Evolutionary conservation across 768 basidiomycete genomes (phyloP).

Genomic region (Hemileccinum impolitum): DNA sequence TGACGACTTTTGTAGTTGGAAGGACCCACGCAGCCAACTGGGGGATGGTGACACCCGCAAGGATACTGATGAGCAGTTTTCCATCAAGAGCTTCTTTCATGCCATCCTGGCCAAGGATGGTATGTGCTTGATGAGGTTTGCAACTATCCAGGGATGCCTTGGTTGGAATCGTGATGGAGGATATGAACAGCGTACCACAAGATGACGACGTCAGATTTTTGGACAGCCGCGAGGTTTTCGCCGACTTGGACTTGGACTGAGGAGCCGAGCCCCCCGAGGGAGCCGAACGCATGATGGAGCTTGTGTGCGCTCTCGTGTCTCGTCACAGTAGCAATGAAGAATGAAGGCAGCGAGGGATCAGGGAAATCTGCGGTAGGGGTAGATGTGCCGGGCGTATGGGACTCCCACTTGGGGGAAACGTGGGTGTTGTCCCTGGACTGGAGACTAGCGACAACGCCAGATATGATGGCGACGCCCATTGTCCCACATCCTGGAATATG

Average conservation of each 20-base stretch:
- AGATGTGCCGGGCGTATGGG: conserved; percentile 67
- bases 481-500: conserved; percentile 83
- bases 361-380: conserved; percentile 54
- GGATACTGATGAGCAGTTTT: conserved; percentile 93
- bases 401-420: conserved; percentile 55
- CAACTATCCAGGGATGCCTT: conserved; percentile 51
- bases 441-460: conserved; percentile 86
- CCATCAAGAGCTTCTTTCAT: conserved; percentile 81
- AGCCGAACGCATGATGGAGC: conserved; percentile 57
- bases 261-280: conserved; percentile 56
- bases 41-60: conserved; percentile 90
- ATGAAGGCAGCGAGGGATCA: conserved; percentile 71
- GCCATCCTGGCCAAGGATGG: conserved; percentile 69
- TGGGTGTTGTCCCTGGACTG: conserved; percentile 42
- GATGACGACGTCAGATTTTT: conserved; percentile 78
- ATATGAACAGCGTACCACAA: conserved; percentile 61
- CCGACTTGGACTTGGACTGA: conserved; percentile 69
- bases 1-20: conserved; percentile 78
- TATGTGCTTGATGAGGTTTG: conserved; percentile 85
- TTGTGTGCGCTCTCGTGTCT: conserved; percentile 70
- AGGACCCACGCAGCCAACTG: conserved; percentile 77
- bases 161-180: not conserved
- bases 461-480: conserved; percentile 95
- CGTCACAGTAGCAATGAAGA: conserved; percentile 86
- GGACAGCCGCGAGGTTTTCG: conserved; percentile 69